Conservation (phyloP, 805 yeast genomes). For the Kodamaea kaohsiungensis region DNA sequence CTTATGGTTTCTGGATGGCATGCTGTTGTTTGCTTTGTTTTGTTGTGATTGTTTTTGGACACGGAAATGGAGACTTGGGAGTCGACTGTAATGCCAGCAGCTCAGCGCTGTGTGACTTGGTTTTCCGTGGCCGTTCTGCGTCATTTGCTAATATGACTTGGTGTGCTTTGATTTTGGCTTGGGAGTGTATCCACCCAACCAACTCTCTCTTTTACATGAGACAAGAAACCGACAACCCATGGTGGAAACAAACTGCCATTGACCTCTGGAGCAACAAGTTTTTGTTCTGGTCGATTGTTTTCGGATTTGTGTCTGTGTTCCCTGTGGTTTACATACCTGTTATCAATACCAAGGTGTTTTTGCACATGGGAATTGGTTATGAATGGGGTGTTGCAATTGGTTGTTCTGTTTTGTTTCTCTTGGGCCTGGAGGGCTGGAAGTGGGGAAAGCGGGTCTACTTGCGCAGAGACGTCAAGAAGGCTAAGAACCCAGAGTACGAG, state of each 20-base stretch:
- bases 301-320: slow-evolving; percentile 70
- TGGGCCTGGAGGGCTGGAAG: slow-evolving; percentile 68
- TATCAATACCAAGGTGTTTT: slow-evolving; percentile 74
- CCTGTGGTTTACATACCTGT: slow-evolving; percentile 88
- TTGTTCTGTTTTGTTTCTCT: slow-evolving; percentile 55
- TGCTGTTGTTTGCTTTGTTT: slow-evolving; percentile 66
- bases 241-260: slow-evolving; percentile 57
- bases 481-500: slow-evolving; percentile 61
- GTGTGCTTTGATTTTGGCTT: slow-evolving; percentile 78
- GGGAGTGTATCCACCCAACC: slow-evolving; percentile 79
- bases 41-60: slow-evolving; percentile 64
- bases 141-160: slow-evolving; percentile 84
- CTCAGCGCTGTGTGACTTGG: slow-evolving; percentile 54
- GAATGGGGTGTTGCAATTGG: slow-evolving; percentile 82
- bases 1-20: slow-evolving; percentile 76
- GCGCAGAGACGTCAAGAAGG: slow-evolving; percentile 33
- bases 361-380: slow-evolving; percentile 68
- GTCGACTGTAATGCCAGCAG: slow-evolving; percentile 54
- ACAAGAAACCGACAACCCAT: slow-evolving; percentile 56
- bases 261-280: slow-evolving; percentile 76
- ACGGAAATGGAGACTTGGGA: slow-evolving; percentile 68
- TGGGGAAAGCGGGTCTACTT: slow-evolving; percentile 58
- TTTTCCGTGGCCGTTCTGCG: slow-evolving; percentile 74
- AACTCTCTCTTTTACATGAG: slow-evolving; percentile 72
- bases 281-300: slow-evolving; percentile 75